phyloP scores from a whole-genome alignment of 148 eudicot species.

The Vaccinium vitisidaea region DNA sequence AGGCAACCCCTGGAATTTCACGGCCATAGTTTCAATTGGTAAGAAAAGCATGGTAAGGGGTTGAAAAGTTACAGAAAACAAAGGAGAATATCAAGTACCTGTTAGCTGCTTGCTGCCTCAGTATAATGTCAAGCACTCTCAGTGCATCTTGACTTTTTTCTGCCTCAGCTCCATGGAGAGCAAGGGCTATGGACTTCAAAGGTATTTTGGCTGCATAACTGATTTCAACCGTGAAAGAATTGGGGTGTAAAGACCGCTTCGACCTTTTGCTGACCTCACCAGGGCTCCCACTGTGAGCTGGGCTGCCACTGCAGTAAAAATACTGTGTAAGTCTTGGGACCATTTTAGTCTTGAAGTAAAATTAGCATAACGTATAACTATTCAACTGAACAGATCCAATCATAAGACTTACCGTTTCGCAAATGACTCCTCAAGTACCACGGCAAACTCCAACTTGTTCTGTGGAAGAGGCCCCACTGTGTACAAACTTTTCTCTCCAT shows the following conservation, averaged over 20 bases:
- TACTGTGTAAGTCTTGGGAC: neutral
- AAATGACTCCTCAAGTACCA: slow-evolving; percentile 60
- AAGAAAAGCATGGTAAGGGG: neutral
- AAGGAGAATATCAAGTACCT: slow-evolving; percentile 29
- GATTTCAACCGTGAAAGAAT: slow-evolving; percentile 59
- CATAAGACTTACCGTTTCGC: slow-evolving; percentile 42
- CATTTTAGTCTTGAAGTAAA: neutral
- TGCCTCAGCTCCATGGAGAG: slow-evolving; percentile 40
- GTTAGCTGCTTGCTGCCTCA: slow-evolving; percentile 69
- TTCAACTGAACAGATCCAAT: neutral
- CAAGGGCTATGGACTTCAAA: slow-evolving; percentile 37
- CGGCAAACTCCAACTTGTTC: slow-evolving; percentile 45
- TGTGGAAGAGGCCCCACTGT: slow-evolving; percentile 67
- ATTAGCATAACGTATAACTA: neutral
- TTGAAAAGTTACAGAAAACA: neutral
- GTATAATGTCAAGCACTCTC: slow-evolving; percentile 62
- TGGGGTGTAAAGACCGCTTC: slow-evolving; percentile 47
- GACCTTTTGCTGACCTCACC: slow-evolving; percentile 53
- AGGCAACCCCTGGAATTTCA: slow-evolving; percentile 73
- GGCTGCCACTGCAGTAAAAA: slow-evolving; percentile 32
- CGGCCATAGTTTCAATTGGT: slow-evolving; percentile 11
- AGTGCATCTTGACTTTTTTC: slow-evolving; percentile 49
- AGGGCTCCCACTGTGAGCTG: slow-evolving; percentile 23
- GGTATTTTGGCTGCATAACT: slow-evolving; percentile 53
- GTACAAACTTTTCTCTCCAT: slow-evolving; percentile 68